Evolutionary conservation across 2,329 filamentous ascomycete species (phyloP).

Genomic region (Phoma sp.): DNA sequence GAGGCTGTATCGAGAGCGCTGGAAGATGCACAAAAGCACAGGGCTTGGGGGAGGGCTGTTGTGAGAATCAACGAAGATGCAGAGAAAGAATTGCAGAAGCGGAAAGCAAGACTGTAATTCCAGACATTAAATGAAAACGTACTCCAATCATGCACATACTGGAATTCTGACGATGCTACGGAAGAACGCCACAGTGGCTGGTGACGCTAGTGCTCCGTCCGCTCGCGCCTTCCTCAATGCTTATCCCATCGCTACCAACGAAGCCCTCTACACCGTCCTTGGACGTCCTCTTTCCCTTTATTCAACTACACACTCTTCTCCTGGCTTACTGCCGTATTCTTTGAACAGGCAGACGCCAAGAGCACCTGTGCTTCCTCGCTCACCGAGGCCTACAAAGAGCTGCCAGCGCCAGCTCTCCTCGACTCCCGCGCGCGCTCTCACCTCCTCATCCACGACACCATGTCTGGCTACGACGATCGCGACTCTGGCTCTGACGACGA

Average conservation of each 20-base stretch:
- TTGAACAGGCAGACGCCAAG: slow-evolving; percentile 5
- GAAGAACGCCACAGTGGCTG: not conserved
- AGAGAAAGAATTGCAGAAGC: slow-evolving; percentile 8
- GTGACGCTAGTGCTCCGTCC: slow-evolving; percentile 11
- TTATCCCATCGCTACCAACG: slow-evolving; percentile 26
- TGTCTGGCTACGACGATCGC: slow-evolving; percentile 40
- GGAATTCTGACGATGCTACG: too few relatives aligned
- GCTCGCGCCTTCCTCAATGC: slow-evolving; percentile 29
- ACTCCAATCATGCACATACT: not conserved
- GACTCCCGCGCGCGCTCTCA: slow-evolving; percentile 14
- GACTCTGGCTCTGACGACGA: slow-evolving; percentile 67
- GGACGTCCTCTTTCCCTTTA: not conserved
- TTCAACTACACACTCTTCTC: not conserved
- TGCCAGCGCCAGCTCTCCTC: slow-evolving; percentile 13
- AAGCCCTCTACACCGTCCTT: slow-evolving; percentile 21
- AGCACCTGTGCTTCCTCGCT: not conserved
- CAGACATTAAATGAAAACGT: not conserved
- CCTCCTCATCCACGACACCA: slow-evolving; percentile 15
- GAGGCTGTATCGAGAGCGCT: slow-evolving; percentile 59
- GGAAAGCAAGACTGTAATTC: slow-evolving; percentile 19
- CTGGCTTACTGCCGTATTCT: not conserved
- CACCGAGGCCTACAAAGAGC: slow-evolving; percentile 3
- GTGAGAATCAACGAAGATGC: slow-evolving; percentile 50
- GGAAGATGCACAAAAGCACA: slow-evolving; percentile 57
- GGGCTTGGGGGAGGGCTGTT: slow-evolving; percentile 64